Percentiles rank a stretch among this genome's conserved stretches.
Conservation (phyloP, 371 early-diverging fungal genomes). For the Mucor irregularis region DNA sequence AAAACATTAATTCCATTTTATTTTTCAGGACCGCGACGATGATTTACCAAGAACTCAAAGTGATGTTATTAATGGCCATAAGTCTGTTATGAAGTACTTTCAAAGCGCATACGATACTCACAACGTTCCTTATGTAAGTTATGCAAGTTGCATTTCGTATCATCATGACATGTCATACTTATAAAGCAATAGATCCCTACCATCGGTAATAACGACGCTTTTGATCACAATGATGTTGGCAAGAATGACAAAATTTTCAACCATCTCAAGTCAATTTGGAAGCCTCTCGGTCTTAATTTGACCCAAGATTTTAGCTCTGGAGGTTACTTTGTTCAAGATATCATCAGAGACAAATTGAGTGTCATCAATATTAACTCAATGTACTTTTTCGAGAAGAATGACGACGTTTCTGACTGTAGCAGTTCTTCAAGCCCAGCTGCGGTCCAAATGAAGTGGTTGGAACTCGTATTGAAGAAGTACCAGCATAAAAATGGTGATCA, state of each 20-base stretch:
- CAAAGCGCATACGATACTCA: conserved; percentile 26
- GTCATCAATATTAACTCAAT: conserved; percentile 28
- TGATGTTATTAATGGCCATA: conserved; percentile 35
- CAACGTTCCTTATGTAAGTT: conserved; percentile 29
- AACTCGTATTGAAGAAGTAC: conserved; percentile 13
- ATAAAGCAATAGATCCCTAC: conserved; percentile 35
- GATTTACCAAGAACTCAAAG: conserved; percentile 19
- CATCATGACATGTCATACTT: not conserved
- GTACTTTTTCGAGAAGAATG: conserved; percentile 33
- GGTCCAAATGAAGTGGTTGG: conserved; percentile 37
- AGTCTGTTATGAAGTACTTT: conserved; percentile 29
- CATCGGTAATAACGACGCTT: conserved; percentile 50
- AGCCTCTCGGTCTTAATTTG: conserved; percentile 30
- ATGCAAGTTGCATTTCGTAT: not conserved
- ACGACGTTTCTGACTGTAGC: conserved; percentile 26
- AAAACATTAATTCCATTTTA: not conserved
- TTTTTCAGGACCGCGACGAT: conserved; percentile 39
- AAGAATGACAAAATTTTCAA: conserved; percentile 26
- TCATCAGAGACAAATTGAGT: conserved; percentile 17
- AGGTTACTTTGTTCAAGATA: conserved; percentile 28
- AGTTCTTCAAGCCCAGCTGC: conserved; percentile 22
- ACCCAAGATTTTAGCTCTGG: conserved; percentile 18
- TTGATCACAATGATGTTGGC: conserved; percentile 28
- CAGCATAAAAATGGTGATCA: conserved; percentile 1
- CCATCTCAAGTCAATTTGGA: conserved; percentile 27